Conservation (phyloP, 768 basidiomycete genomes). For the Rhodotorula taiwanensis region DNA sequence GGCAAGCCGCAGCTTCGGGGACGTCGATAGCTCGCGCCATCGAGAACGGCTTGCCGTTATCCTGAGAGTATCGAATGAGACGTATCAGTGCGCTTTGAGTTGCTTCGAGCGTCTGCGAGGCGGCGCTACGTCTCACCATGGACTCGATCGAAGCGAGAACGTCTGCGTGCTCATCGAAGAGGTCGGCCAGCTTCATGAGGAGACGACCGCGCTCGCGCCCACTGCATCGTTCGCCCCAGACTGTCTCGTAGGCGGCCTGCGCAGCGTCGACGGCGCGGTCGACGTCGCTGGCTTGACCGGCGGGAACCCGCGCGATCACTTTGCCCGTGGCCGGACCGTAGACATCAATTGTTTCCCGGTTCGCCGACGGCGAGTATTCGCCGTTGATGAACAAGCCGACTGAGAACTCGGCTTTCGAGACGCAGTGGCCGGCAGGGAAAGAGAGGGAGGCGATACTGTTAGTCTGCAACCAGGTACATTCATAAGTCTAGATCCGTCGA, state of each 20-base stretch:
- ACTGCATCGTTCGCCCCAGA: slow-evolving; percentile 63
- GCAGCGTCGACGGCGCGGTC: slow-evolving; percentile 67
- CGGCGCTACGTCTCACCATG: too few species aligned
- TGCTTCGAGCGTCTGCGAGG: too few species aligned
- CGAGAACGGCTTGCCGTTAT: slow-evolving; percentile 57
- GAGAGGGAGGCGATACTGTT: slow-evolving; percentile 32
- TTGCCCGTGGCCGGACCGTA: slow-evolving; percentile 58
- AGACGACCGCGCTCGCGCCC: slow-evolving; percentile 49
- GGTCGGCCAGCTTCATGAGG: slow-evolving; percentile 57
- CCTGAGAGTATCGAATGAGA: slow-evolving; percentile 35
- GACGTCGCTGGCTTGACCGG: slow-evolving; percentile 52
- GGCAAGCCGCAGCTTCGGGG: slow-evolving; percentile 41
- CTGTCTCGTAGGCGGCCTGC: slow-evolving; percentile 56
- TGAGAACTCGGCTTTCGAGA: slow-evolving; percentile 43
- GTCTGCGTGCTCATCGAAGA: slow-evolving; percentile 58
- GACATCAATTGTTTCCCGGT: slow-evolving; percentile 57
- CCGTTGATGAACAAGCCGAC: slow-evolving; percentile 70
- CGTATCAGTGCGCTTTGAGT: too few species aligned
- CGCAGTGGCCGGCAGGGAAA: slow-evolving; percentile 32
- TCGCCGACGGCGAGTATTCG: slow-evolving; percentile 58
- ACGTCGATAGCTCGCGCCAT: slow-evolving; percentile 44
- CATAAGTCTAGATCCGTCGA: too few species aligned
- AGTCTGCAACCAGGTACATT: background rate
- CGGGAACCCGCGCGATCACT: slow-evolving; percentile 49
- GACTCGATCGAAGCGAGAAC: slow-evolving; percentile 68